Evolutionary conservation across 1,284 basidiomycete species (phyloP).

Genomic region (Heliocybe sulcata): DNA sequence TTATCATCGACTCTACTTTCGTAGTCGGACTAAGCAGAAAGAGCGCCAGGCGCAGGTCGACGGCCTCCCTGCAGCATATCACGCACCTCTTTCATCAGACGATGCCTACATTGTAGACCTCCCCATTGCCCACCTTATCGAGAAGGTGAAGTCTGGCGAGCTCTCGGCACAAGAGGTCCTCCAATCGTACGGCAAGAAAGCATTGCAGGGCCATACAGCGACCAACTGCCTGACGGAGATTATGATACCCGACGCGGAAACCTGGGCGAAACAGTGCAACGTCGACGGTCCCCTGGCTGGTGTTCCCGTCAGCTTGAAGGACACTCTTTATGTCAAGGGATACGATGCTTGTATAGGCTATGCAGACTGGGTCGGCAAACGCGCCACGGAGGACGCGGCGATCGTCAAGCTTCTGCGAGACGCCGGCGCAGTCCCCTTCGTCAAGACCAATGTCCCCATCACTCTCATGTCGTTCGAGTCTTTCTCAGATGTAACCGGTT

Average conservation of each 20-base stretch:
- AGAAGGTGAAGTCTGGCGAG: slow-evolving; percentile 30
- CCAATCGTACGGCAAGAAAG: slow-evolving; percentile 41
- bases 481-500: slow-evolving; percentile 62
- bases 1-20: neutral
- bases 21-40: slow-evolving; percentile 32
- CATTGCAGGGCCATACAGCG: slow-evolving; percentile 39
- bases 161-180: slow-evolving; percentile 35
- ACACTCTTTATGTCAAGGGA: slow-evolving; percentile 41
- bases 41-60: slow-evolving; percentile 37
- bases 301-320: slow-evolving; percentile 41
- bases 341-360: slow-evolving; percentile 60
- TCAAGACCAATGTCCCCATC: slow-evolving; percentile 71
- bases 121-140: slow-evolving; percentile 31
- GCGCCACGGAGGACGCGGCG: slow-evolving; percentile 33
- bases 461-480: slow-evolving; percentile 76
- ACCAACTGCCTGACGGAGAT: slow-evolving; percentile 57
- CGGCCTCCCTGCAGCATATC: slow-evolving; percentile 30
- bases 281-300: slow-evolving; percentile 37
- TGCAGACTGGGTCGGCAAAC: slow-evolving; percentile 40
- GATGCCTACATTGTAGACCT: slow-evolving; percentile 34
- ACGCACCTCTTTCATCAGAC: slow-evolving; percentile 25
- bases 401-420: slow-evolving; percentile 55
- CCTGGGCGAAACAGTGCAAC: slow-evolving; percentile 28
- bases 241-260: slow-evolving; percentile 37
- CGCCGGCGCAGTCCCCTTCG: slow-evolving; percentile 68